These are phyloP conservation scores for Yamadazyma membranifaciens DNA, from an alignment of 1,139 yeast species.

Conservation along the genomic window DNA sequence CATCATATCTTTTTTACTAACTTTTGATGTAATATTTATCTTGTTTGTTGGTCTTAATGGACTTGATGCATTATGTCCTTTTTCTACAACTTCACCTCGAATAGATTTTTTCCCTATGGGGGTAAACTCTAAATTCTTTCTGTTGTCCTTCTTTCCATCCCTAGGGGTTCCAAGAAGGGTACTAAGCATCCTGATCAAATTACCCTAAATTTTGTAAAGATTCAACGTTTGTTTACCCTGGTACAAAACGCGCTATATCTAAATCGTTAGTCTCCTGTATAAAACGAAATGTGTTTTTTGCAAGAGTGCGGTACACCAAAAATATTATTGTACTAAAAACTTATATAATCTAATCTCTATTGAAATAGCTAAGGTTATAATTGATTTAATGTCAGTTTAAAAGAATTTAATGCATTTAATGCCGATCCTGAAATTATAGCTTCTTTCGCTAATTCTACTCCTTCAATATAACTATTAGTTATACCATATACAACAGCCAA, in stretches of 20 bases:
- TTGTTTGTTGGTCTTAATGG: slow-evolving; percentile 11
- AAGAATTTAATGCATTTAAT: slow-evolving; percentile 51
- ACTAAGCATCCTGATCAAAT: slow-evolving; percentile 4
- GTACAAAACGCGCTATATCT: neutral
- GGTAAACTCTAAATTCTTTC: slow-evolving; percentile 34
- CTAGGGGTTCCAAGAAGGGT: slow-evolving; percentile 29
- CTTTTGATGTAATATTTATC: slow-evolving; percentile 10
- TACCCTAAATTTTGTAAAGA: neutral
- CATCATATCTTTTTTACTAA: slow-evolving; percentile 11
- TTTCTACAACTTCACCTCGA: neutral
- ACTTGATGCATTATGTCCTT: neutral
- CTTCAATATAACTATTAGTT: slow-evolving; percentile 68
- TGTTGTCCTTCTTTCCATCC: slow-evolving; percentile 12
- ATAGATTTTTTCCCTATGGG: slow-evolving; percentile 32
- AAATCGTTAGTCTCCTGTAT: too few relatives aligned
- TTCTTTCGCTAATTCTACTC: slow-evolving; percentile 69
- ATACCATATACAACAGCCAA: slow-evolving; percentile 75
- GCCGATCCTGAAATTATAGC: slow-evolving; percentile 72
- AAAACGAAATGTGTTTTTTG: neutral
- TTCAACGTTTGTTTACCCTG: neutral
- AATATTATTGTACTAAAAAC: too few relatives aligned
- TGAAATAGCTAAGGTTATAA: neutral
- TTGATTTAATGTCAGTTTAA: slow-evolving; percentile 38
- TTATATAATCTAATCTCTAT: too few relatives aligned
- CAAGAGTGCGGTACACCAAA: neutral